These are phyloP conservation scores for Candida dendrica DNA, from an alignment of 805 yeast species.

Conservation along the genomic window DNA sequence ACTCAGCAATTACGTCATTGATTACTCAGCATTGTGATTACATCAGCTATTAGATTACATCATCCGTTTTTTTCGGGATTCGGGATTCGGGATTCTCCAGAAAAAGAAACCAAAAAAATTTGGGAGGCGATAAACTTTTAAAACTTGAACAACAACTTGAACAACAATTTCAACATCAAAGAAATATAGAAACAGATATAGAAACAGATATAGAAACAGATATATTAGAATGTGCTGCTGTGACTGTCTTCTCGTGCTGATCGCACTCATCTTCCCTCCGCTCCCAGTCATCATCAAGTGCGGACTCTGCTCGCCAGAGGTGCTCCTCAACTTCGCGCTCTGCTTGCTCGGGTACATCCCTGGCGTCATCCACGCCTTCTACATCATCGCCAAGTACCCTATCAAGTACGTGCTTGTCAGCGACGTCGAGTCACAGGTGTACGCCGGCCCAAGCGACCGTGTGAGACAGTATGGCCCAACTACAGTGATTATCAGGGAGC, in stretches of 20 bases:
- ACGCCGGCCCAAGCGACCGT: not conserved
- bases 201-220: no score
- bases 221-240: conserved; percentile 9
- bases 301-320: conserved; percentile 68
- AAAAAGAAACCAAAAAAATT: no score
- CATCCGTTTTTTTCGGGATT: no score
- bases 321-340: conserved; percentile 60
- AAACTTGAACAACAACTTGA: no score
- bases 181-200: no score
- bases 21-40: no score
- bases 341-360: conserved; percentile 70
- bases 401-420: conserved; percentile 20
- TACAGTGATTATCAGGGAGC: conserved; percentile 7
- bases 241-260: conserved; percentile 60
- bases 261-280: conserved; percentile 73
- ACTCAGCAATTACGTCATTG: no score
- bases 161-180: no score
- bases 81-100: no score
- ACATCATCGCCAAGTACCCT: conserved; percentile 71
- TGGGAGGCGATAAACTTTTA: no score
- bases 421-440: conserved; percentile 21
- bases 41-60: no score
- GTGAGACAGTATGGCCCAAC: not conserved
- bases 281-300: conserved; percentile 68
- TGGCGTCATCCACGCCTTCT: conserved; percentile 72